A percentile compares a stretch with the other conserved stretches of the same genome.
Conservation (phyloP, 208 protist species). For the Trypanosomatidae sp. region DNA sequence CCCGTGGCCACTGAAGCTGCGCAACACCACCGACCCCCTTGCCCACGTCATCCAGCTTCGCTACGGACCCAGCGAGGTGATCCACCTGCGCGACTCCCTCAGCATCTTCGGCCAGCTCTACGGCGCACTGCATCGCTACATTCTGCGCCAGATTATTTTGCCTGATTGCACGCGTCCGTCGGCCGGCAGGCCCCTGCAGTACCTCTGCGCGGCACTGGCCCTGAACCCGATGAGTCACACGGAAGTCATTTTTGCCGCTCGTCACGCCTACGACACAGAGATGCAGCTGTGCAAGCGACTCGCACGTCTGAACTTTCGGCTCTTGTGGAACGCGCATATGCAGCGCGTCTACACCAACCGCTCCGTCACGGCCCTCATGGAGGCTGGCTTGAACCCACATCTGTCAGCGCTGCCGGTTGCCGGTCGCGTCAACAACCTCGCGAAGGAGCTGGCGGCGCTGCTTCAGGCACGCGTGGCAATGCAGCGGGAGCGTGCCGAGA, state of each 20-base stretch:
- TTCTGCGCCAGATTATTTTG: constrained; percentile 36
- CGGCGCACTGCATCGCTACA: constrained; percentile 57
- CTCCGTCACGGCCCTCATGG: constrained; percentile 53
- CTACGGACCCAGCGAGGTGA: constrained; percentile 62
- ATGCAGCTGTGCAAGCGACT: constrained; percentile 42
- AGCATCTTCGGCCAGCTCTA: constrained; percentile 70
- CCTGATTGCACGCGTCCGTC: constrained; percentile 55
- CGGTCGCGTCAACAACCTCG: constrained; percentile 58
- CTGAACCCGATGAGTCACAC: constrained; percentile 54
- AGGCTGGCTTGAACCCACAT: constrained; percentile 64
- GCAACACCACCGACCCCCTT: constrained; percentile 84
- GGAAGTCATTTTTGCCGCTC: constrained; percentile 66
- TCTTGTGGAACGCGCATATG: constrained; percentile 67
- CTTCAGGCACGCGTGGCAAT: constrained; percentile 39
- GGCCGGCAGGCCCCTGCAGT: constrained; percentile 39
- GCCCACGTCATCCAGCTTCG: constrained; percentile 61
- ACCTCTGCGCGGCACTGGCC: constrained; percentile 56
- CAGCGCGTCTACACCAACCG: constrained; percentile 69
- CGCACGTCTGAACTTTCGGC: constrained; percentile 45
- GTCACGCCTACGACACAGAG: constrained; percentile 63
- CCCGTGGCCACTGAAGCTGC: constrained; percentile 84
- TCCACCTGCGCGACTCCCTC: constrained; percentile 65
- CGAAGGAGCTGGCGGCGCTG: constrained; percentile 42
- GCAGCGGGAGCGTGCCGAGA: constrained; percentile 64
- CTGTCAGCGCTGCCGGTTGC: constrained; percentile 62